Base-by-base conservation (phyloP, 148 eudicot species). In the Bassia scoparia region DNA sequence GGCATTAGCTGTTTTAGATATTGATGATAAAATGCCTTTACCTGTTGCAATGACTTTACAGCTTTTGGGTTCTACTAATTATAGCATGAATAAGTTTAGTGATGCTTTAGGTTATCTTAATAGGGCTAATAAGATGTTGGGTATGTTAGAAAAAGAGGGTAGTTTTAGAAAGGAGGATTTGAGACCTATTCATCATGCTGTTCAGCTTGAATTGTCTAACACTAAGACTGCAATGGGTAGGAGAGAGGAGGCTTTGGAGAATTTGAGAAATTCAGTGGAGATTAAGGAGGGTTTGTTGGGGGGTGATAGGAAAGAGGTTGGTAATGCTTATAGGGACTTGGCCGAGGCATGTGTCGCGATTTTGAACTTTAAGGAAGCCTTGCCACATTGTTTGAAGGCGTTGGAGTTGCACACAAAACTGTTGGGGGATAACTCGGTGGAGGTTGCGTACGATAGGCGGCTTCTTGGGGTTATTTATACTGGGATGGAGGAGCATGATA, bases 21-120 rank as follows among this genome's bases (percentile, higher is more conserved):
- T 33, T 55, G 87, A 83, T 31, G 69, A 73, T 73, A 70, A 70
- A 30, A n/a, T 52, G 49, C 77, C 84, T 46, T 76, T 95, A 33
- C 83, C 92, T 67, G 78, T 95, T 87, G 97, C 96, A 29, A 90
- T 92, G 94, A 78, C 88, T 81, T 87, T 95, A 64, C 92, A 95
- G 77, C 80, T 91, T 74, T 68, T 92, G 86, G 99, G 97, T 77
- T 85, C 92, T 65, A 84, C 81, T 84, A 71, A 77, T 84, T 84
- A 74, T 74, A 67, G 78, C 76, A 80, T 92, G 72, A 84, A 86
- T 35, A 89, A 77, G 86, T 95, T 92, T 82, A 82, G 71, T 83
- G 97, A 92, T 74, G 84, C 92, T 70, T 89, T 96, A 66, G 90
- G 88, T 37, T 92, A 85, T 70, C 86, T 95, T 65, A 95, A 81